phyloP scores from a whole-genome alignment of 2,329 filamentous ascomycete genomes.

The Aspergillus fijiensis region DNA sequence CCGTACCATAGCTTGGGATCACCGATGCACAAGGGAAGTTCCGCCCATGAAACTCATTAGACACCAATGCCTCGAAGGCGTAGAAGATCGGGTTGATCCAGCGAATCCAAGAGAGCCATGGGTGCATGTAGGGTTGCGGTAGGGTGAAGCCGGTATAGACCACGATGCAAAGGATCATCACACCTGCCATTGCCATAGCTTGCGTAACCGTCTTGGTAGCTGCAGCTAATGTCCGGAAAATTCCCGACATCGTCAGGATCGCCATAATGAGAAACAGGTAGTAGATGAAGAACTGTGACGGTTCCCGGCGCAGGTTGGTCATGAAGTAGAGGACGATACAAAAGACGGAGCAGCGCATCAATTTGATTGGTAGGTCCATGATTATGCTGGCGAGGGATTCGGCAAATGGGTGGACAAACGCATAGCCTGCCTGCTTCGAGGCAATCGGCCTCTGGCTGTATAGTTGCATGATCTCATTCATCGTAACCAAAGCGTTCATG shows the following conservation, averaged over 20 bases:
- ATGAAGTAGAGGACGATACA: constrained; percentile 56
- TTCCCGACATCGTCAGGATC: constrained; percentile 54
- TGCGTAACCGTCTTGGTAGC: constrained; percentile 39
- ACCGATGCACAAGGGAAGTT: constrained; percentile 22
- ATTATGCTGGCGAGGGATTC: constrained; percentile 15
- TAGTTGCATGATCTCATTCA: constrained; percentile 53
- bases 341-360: constrained; percentile 8
- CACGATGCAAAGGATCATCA: constrained; percentile 32
- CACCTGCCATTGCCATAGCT: constrained; percentile 51
- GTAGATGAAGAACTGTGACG: constrained; percentile 58
- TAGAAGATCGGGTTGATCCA: constrained; percentile 37
- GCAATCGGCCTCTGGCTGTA: constrained; percentile 15
- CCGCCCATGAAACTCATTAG: constrained; percentile 34
- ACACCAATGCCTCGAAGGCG: constrained; percentile 30
- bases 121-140: constrained; percentile 46
- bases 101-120: constrained; percentile 49
- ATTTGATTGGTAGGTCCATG: constrained; percentile 13
- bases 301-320: constrained; percentile 50
- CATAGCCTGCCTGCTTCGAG: constrained; percentile 15
- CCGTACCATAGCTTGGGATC: constrained; percentile 16
- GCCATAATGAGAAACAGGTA: constrained; percentile 52
- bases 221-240: constrained; percentile 56
- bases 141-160: constrained; percentile 42
- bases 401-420: constrained; percentile 16
- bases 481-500: constrained; percentile 77